Base-by-base conservation (phyloP, 441 rosid genomes). In the Gossypium davidsonii region DNA sequence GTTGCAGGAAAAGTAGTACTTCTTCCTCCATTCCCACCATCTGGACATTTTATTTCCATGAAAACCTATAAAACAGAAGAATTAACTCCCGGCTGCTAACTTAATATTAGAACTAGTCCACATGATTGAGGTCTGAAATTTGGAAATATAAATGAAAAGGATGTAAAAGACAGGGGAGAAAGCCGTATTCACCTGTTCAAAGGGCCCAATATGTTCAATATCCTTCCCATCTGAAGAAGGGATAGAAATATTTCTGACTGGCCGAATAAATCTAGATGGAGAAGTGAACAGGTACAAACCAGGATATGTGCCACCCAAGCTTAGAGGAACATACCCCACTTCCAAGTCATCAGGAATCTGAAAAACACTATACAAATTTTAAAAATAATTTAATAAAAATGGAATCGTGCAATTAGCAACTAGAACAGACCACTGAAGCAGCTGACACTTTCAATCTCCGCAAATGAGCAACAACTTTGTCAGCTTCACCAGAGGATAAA, bases 1-100 rank as follows among this genome's bases (percentile, higher is more conserved):
- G 97, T 90, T 73, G 99, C 99, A 51, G 86, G 84, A 79, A 80
- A 88, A 48, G 72, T 77, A 70, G 74, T 83, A 81, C 82, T 87
- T 80, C 97, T 88, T 77, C 98, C 98, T 44, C 94, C 92, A 80
- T 88, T 79, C 71, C 93, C 98, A 74, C 98, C 98, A 83, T 95
- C 99, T 26, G 99, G 90, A 81, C 98, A 95, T 57, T 87, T 88
- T 78, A 95, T 95, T 87, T 95, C 99, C 99, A 93, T 91, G 74
- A 86, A 95, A 59, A 95, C 98, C 99, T 95, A 81, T 11, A 7
- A 71, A 10, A 31, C n/a, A 73, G 39, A n/a, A 44, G 59, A 73
- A 77, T 78, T 75, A 70, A 69, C 70, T 76, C 69, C 28, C 15
- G 59, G 69, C 44, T 57, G n/a, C 44, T 71, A 80, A 20, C 59